These are phyloP conservation scores for Ambrosia artemisiifolia DNA, from an alignment of 129 eudicot genomes.

Conservation along the genomic window DNA sequence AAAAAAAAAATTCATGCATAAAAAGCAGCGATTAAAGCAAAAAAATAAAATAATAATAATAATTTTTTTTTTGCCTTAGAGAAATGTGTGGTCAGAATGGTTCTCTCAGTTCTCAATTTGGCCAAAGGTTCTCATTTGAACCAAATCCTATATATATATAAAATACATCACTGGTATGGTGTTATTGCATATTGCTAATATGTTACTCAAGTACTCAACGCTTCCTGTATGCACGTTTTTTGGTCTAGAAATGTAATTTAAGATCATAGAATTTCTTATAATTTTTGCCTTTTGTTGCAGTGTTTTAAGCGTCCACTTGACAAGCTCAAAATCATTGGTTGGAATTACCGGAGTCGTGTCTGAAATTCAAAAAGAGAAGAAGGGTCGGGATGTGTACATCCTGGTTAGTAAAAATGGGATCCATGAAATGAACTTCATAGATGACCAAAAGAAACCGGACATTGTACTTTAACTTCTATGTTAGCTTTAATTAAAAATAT, in stretches of 20 bases:
- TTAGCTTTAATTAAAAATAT: background rate
- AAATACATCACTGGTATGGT: background rate
- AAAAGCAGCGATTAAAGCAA: too few relatives aligned
- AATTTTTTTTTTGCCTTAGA: too few relatives aligned
- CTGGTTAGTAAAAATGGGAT: slow-evolving; percentile 58
- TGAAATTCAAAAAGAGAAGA: slow-evolving; percentile 91
- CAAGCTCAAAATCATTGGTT: slow-evolving; percentile 96
- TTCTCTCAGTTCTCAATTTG: too few relatives aligned
- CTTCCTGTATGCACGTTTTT: slow-evolving; percentile 2
- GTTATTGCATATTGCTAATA: background rate
- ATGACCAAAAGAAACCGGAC: background rate
- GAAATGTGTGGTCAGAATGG: too few relatives aligned
- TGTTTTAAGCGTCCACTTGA: slow-evolving; percentile 82
- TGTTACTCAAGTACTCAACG: background rate
- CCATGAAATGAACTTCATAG: background rate
- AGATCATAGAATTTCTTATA: background rate
- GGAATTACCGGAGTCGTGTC: slow-evolving; percentile 88
- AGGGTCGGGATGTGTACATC: slow-evolving; percentile 94
- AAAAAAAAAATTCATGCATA: too few relatives aligned
- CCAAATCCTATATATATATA: too few relatives aligned
- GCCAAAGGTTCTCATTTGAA: too few relatives aligned
- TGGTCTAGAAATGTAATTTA: background rate
- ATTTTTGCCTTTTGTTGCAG: slow-evolving; percentile 38
- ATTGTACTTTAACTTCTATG: background rate
- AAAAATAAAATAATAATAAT: too few relatives aligned